Percentiles rank a stretch among this genome's conserved stretches.
Evolutionary conservation across 78 protist genomes (phyloP).

Genomic region (Reticulomyxa filosa): DNA sequence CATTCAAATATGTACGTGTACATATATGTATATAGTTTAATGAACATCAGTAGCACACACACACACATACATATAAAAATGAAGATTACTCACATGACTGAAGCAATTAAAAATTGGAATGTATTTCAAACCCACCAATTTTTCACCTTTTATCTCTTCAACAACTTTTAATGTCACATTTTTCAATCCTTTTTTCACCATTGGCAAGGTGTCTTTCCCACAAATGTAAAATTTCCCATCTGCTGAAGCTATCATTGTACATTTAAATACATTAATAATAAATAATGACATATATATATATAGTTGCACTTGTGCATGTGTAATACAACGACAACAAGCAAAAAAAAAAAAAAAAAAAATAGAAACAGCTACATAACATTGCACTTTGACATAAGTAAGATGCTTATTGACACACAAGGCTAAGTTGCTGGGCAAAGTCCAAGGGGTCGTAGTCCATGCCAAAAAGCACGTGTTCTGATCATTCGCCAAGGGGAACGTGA

Average conservation of each 20-base stretch:
- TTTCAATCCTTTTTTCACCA: no score
- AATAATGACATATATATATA: background rate
- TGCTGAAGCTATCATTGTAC: background rate
- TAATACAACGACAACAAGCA: no score
- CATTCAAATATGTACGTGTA: background rate
- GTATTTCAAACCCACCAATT: constrained; percentile 42
- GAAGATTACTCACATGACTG: background rate
- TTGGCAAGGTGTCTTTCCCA: no score
- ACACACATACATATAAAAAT: constrained; percentile 4
- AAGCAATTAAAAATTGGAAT: constrained; percentile 85
- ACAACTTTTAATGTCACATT: no score
- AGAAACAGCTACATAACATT: no score
- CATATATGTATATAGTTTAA: background rate
- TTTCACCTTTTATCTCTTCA: background rate
- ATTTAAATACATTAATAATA: background rate
- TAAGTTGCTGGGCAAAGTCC: constrained; percentile 96
- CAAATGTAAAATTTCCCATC: no score
- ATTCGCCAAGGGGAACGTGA: constrained; percentile 40
- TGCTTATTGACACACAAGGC: constrained; percentile 38
- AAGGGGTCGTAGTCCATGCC: constrained; percentile 99
- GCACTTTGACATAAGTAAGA: no score
- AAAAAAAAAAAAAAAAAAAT: no score
- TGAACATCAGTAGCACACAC: no score
- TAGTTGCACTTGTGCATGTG: no score
- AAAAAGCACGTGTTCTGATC: constrained; percentile 27